Evolutionary conservation across 139 green algal genomes (phyloP).

Genomic region (Chlorella vulgaris): DNA sequence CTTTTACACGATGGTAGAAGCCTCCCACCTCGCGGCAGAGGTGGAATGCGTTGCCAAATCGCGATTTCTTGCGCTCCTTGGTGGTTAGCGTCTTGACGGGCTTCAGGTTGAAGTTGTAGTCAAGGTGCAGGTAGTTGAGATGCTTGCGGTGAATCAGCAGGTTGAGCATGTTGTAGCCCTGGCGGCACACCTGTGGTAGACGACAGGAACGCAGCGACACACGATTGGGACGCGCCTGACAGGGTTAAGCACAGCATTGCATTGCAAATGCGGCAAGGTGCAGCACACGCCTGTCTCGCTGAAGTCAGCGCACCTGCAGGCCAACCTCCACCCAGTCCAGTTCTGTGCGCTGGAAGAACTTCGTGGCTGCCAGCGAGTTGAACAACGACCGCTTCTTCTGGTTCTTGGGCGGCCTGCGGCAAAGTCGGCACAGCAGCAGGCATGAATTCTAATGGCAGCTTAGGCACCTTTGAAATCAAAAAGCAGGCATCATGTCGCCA

Average conservation of each 20-base stretch:
- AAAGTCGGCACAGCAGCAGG: not conserved
- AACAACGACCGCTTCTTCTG: conserved; percentile 97
- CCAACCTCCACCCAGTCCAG: conserved; percentile 99
- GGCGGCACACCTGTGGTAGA: conserved; percentile 91
- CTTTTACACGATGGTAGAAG: not conserved
- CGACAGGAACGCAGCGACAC: not conserved
- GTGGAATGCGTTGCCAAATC: conserved; percentile 99
- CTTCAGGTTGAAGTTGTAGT: conserved; percentile 99
- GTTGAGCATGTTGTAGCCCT: conserved; percentile 99
- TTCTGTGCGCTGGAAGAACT: conserved; percentile 99
- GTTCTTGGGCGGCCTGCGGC: conserved; percentile 83
- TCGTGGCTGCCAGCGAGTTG: conserved; percentile 90
- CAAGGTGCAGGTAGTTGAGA: conserved; percentile 99
- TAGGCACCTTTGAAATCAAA: conserved; percentile 3
- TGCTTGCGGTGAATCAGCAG: conserved; percentile 99
- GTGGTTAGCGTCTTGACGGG: conserved; percentile 99
- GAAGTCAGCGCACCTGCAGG: conserved; percentile 98
- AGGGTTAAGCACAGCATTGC: too few species aligned
- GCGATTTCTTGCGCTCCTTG: conserved; percentile 99
- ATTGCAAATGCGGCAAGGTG: too few species aligned
- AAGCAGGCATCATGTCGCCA: too few species aligned
- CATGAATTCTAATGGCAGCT: not conserved
- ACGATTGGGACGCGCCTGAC: not conserved
- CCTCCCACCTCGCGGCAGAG: conserved; percentile 86
- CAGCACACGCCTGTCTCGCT: too few species aligned